phyloP scores from a whole-genome alignment of 176 grass and related monocot species.

The Oryza nivara region DNA sequence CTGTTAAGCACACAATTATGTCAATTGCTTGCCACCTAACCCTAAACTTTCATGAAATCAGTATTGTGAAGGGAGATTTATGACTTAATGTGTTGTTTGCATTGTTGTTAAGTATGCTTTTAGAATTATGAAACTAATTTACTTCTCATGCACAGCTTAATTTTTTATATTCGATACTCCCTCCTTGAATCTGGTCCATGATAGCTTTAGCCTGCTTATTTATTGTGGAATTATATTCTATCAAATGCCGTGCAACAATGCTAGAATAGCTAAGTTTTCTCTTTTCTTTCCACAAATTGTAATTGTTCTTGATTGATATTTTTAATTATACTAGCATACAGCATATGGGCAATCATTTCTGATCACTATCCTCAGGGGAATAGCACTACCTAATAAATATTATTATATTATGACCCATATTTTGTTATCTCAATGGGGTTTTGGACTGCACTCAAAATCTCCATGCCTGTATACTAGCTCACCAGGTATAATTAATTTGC shows the following conservation, averaged over 20 bases:
- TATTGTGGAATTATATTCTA: slow-evolving; percentile 36
- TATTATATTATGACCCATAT: slow-evolving; percentile 22
- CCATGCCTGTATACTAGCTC: slow-evolving; percentile 10
- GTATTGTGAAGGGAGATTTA: not conserved
- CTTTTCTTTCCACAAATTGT: not conserved
- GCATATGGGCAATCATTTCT: slow-evolving; percentile 9
- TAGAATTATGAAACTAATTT: slow-evolving; percentile 18
- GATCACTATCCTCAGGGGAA: not conserved
- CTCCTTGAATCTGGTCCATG: slow-evolving; percentile 3
- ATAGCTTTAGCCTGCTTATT: slow-evolving; percentile 11
- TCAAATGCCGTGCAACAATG: not conserved
- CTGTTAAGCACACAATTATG: slow-evolving; percentile 15
- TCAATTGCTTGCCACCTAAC: not conserved
- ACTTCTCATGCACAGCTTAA: slow-evolving; percentile 17
- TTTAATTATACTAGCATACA: not conserved
- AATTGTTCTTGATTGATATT: slow-evolving; percentile 17
- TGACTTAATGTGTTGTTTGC: not conserved
- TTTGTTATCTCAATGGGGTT: slow-evolving; percentile 8
- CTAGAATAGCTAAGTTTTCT: slow-evolving; percentile 7
- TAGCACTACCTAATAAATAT: not conserved
- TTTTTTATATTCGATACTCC: slow-evolving; percentile 21
- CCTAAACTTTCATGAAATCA: not conserved
- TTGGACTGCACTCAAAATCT: not conserved
- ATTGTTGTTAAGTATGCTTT: not conserved
- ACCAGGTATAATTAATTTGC: slow-evolving; percentile 29